Evolutionary conservation across 371 early-diverging fungal genomes (phyloP).

Genomic region (Lichtheimia ramosa): DNA sequence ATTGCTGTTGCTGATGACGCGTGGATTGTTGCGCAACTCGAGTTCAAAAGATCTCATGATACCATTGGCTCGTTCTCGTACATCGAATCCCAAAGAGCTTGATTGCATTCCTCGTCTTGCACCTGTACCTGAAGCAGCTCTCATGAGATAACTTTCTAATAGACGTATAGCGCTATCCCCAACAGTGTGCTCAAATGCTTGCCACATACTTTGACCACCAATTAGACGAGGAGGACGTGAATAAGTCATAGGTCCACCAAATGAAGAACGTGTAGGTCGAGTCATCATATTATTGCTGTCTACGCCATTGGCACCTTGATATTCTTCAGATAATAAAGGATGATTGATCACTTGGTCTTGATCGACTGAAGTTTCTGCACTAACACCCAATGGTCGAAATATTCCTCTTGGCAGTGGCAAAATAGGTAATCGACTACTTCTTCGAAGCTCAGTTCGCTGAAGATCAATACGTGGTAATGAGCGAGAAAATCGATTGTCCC

Average conservation of each 20-base stretch:
- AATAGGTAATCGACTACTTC: slow-evolving; percentile 2
- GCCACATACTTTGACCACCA: slow-evolving; percentile 47
- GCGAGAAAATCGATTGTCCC: slow-evolving; percentile 8
- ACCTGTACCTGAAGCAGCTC: slow-evolving; percentile 25
- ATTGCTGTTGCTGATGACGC: not conserved
- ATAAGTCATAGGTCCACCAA: slow-evolving; percentile 4
- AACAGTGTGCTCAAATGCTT: slow-evolving; percentile 71
- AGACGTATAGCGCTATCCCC: slow-evolving; percentile 70
- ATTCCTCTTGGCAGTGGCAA: not conserved
- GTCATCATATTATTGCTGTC: too few relatives aligned
- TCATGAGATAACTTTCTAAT: slow-evolving; percentile 61
- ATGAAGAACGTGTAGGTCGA: not conserved
- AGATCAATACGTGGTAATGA: slow-evolving; percentile 1
- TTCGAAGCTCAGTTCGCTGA: slow-evolving; percentile 4
- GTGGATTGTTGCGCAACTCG: slow-evolving; percentile 24
- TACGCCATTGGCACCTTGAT: slow-evolving; percentile 13
- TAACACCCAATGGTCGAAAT: too few relatives aligned
- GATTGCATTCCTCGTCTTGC: slow-evolving; percentile 21
- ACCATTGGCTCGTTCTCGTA: slow-evolving; percentile 42
- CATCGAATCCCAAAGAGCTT: slow-evolving; percentile 56
- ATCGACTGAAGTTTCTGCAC: not conserved
- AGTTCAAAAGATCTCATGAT: slow-evolving; percentile 46
- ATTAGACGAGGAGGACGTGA: slow-evolving; percentile 6
- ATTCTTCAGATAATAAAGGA: slow-evolving; percentile 64
- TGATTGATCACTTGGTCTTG: slow-evolving; percentile 68